These are phyloP conservation scores for Fagopyrum tataricum DNA, from an alignment of 148 eudicot genomes.

Conservation along the genomic window DNA sequence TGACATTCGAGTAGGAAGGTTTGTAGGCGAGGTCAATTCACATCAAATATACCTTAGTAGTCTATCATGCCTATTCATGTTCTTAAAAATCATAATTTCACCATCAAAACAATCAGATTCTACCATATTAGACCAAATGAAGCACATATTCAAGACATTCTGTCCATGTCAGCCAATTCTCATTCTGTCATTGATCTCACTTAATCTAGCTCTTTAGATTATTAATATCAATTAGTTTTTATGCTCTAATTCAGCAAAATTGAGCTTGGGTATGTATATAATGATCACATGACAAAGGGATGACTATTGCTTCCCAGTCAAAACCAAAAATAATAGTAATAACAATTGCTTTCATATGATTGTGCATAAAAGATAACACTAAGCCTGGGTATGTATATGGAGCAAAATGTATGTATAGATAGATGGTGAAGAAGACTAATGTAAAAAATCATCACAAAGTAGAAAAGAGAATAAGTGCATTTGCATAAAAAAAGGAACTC, in stretches of 20 bases:
- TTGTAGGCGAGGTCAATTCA: constrained; percentile 68
- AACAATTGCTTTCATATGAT: not conserved
- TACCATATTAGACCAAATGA: not conserved
- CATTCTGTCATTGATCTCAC: too few relatives aligned
- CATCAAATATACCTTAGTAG: constrained; percentile 77
- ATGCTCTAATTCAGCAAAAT: not conserved
- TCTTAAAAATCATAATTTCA: constrained; percentile 30
- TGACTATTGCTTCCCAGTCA: too few relatives aligned
- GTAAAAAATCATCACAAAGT: not conserved
- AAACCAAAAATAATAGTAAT: not conserved
- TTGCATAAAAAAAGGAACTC: too few relatives aligned
- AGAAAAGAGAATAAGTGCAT: too few relatives aligned
- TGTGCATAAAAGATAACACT: not conserved
- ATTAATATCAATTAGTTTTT: too few relatives aligned
- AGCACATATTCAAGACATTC: too few relatives aligned
- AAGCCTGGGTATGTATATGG: too few relatives aligned
- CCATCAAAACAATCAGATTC: not conserved
- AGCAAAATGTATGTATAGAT: too few relatives aligned
- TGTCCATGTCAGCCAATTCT: too few relatives aligned
- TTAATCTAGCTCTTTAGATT: too few relatives aligned
- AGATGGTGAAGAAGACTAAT: not conserved
- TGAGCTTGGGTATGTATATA: not conserved
- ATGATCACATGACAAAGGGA: too few relatives aligned
- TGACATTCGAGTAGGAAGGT: constrained; percentile 72
- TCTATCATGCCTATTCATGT: constrained; percentile 88